A percentile compares a stretch with the other conserved stretches of the same genome.
Evolutionary conservation across 495 filamentous ascomycete species (phyloP).

Genomic region (Parathielavia appendiculata): DNA sequence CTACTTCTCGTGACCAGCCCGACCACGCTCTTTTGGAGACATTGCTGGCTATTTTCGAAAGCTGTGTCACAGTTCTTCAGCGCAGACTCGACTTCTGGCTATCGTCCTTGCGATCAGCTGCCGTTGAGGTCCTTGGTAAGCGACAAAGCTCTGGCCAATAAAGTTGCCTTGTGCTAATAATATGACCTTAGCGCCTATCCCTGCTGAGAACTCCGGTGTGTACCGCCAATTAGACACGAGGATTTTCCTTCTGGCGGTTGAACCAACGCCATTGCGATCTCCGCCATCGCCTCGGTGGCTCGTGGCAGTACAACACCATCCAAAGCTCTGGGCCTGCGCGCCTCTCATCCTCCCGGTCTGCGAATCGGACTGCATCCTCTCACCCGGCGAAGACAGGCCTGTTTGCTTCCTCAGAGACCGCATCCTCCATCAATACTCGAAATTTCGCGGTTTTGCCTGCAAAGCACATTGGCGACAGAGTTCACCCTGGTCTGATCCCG

Average conservation of each 20-base stretch:
- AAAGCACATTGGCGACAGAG: background rate
- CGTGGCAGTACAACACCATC: constrained; percentile 15
- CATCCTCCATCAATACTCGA: background rate
- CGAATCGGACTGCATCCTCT: constrained; percentile 9
- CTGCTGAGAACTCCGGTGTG: constrained; percentile 25
- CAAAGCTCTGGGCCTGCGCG: constrained; percentile 10
- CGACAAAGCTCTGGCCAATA: constrained; percentile 31
- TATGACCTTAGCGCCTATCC: constrained; percentile 35
- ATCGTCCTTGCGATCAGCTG: constrained; percentile 10
- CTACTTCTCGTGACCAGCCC: background rate
- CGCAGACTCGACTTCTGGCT: constrained; percentile 7
- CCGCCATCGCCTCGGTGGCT: constrained; percentile 13
- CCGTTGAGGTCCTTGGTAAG: constrained; percentile 27
- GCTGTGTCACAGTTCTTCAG: constrained; percentile 2
- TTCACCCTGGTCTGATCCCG: constrained; percentile 8
- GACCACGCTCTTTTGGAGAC: background rate
- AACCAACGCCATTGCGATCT: constrained; percentile 31
- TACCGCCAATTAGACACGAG: constrained; percentile 28
- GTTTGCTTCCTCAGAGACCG: background rate
- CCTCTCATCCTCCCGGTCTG: constrained; percentile 7
- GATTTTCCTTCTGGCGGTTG: constrained; percentile 24
- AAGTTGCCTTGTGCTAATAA: constrained; percentile 29
- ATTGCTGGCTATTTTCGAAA: background rate
- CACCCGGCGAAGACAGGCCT: background rate
- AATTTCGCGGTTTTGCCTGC: background rate